These are phyloP conservation scores for Castanea crenata DNA, from an alignment of 306 rosid genomes.

Conservation along the genomic window DNA sequence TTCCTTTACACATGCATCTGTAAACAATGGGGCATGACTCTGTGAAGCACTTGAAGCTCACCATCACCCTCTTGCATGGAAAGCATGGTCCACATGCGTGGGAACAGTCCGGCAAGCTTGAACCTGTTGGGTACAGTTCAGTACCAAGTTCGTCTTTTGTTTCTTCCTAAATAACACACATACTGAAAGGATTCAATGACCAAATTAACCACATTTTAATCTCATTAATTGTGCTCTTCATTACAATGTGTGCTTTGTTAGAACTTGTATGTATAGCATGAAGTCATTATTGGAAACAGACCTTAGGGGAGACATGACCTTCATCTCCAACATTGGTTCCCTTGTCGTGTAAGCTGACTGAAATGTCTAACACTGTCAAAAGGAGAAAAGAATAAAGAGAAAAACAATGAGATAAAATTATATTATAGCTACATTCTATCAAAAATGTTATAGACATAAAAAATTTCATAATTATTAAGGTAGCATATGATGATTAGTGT, in stretches of 20 bases:
- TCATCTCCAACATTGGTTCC: constrained; percentile 5
- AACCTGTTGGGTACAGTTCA: constrained; percentile 72
- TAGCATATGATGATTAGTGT: too few species aligned
- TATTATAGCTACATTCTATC: too few species aligned
- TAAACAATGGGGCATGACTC: constrained; percentile 94
- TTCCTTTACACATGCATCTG: constrained; percentile 80
- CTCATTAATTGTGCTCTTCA: neutral
- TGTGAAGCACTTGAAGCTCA: constrained; percentile 82
- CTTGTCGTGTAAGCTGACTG: constrained; percentile 33
- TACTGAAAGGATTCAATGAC: neutral
- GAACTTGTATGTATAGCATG: neutral
- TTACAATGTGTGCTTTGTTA: neutral
- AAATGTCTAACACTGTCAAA: constrained; percentile 10
- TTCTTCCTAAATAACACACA: constrained; percentile 33
- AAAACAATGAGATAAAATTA: neutral
- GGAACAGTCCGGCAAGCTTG: constrained; percentile 86
- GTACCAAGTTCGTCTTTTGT: constrained; percentile 36
- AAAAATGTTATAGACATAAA: too few species aligned
- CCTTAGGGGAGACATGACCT: constrained; percentile 29
- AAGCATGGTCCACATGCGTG: constrained; percentile 95
- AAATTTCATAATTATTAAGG: too few species aligned
- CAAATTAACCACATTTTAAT: neutral
- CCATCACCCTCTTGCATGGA: constrained; percentile 92
- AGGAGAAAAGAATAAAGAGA: neutral
- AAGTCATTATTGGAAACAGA: constrained; percentile 19